phyloP scores from a whole-genome alignment of 192 early-diverging fungal genomes.

The Geranomyces michiganensis region DNA sequence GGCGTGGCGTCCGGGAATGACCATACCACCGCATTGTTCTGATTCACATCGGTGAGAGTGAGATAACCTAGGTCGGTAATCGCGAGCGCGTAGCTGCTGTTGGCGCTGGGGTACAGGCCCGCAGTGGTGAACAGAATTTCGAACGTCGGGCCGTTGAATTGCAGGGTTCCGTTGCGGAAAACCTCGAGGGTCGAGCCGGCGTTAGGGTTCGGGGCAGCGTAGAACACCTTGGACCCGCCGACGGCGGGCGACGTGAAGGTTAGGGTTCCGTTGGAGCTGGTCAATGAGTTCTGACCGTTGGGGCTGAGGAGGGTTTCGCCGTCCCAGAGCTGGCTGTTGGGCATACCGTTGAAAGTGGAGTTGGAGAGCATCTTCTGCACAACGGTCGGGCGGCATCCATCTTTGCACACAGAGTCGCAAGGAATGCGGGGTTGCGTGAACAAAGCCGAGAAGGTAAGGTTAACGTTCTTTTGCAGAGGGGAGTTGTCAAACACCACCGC shows the following conservation, averaged over 20 bases:
- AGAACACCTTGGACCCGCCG: not conserved
- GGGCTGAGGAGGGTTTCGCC: not conserved
- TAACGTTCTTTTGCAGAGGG: not conserved
- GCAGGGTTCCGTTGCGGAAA: not conserved
- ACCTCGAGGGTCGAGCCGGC: constrained; percentile 6
- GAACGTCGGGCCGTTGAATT: not conserved
- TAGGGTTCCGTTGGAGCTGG: constrained; percentile 1
- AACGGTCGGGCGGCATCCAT: not conserved
- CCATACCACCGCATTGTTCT: not conserved
- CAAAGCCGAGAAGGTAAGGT: not conserved
- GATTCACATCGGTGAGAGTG: not conserved
- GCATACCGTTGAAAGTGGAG: not conserved
- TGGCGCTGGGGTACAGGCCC: not conserved
- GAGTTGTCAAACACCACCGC: not conserved
- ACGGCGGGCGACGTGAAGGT: not conserved
- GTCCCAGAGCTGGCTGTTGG: constrained; percentile 11
- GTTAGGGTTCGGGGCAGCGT: not conserved
- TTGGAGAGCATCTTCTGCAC: not conserved
- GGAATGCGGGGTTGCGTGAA: not conserved
- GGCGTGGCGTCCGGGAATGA: not conserved
- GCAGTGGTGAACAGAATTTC: not conserved
- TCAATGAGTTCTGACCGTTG: not conserved
- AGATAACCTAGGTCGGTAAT: not conserved
- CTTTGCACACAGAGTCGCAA: constrained; percentile 7
- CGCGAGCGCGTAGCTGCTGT: not conserved